Evolutionary conservation across 2,329 filamentous ascomycete genomes (phyloP).

Genomic region (Talaromyces albobiverticillius): DNA sequence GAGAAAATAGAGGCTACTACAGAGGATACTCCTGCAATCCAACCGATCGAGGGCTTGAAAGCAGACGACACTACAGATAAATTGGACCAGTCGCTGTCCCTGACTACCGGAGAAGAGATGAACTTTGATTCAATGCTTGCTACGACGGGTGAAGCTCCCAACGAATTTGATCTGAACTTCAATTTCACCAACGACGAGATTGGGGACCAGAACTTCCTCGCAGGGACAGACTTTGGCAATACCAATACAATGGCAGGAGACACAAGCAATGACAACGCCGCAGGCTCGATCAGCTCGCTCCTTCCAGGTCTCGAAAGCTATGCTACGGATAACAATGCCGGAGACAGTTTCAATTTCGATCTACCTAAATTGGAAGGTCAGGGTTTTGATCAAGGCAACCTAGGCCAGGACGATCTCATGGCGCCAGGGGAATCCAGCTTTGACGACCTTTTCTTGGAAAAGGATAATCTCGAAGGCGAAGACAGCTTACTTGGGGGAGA

Average conservation of each 20-base stretch:
- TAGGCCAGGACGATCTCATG: constrained; percentile 33
- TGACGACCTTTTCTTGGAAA: constrained; percentile 44
- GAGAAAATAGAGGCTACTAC: constrained; percentile 7
- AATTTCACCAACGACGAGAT: constrained; percentile 39
- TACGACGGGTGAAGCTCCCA: constrained; percentile 27
- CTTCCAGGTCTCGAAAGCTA: constrained; percentile 32
- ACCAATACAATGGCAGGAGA: constrained; percentile 15
- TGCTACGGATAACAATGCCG: constrained; percentile 28
- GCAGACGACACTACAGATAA: constrained; percentile 16
- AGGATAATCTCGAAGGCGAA: constrained; percentile 33
- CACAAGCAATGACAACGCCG: constrained; percentile 17
- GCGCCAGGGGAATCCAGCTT: constrained; percentile 43
- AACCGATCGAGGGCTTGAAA: constrained; percentile 24
- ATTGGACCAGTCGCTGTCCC: constrained; percentile 25
- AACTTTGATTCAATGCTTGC: constrained; percentile 42
- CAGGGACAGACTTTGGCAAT: constrained; percentile 29
- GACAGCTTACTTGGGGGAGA: constrained; percentile 36
- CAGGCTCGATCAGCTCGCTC: constrained; percentile 24
- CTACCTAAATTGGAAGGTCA: constrained; percentile 24
- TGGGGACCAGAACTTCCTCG: constrained; percentile 37
- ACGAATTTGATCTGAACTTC: constrained; percentile 40
- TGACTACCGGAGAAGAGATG: constrained; percentile 30
- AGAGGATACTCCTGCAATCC: constrained; percentile 16
- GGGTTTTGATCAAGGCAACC: constrained; percentile 18
- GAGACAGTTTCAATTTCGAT: constrained; percentile 38